Evolutionary conservation across 257 asterid genomes (phyloP).

Genomic region (Jacaranda copaia): DNA sequence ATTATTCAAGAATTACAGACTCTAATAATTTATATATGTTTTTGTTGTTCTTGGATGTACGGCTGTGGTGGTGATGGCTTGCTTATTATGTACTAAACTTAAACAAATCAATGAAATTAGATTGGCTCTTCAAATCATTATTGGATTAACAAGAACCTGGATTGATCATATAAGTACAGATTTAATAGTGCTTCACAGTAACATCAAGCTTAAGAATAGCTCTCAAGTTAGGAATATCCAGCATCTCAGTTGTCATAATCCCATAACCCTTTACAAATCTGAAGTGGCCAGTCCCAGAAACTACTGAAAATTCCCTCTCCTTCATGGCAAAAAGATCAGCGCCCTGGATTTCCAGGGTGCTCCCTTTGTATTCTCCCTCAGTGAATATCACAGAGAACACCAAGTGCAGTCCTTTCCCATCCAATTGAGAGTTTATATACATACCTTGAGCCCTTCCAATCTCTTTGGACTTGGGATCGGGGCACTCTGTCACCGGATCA

Average conservation of each 20-base stretch:
- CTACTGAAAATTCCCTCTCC: constrained; percentile 57
- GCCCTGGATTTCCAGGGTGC: constrained; percentile 60
- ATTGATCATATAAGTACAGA: not conserved
- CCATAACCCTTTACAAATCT: constrained; percentile 59
- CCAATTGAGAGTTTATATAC: constrained; percentile 59
- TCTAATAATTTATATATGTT: not conserved
- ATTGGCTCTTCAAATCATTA: constrained; percentile 28
- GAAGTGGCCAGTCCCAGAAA: constrained; percentile 56
- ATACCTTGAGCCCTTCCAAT: constrained; percentile 65
- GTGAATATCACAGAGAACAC: constrained; percentile 57
- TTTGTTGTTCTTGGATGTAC: too few species aligned
- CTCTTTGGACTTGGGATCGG: constrained; percentile 44
- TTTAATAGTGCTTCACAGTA: constrained; percentile 47
- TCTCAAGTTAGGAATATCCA: constrained; percentile 48
- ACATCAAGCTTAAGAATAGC: constrained; percentile 57
- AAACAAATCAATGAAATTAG: not conserved
- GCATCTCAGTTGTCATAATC: constrained; percentile 53
- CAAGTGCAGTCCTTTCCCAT: constrained; percentile 54
- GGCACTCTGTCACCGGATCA: constrained; percentile 57
- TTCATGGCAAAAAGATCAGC: constrained; percentile 44
- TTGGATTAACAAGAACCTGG: constrained; percentile 11
- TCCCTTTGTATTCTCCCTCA: constrained; percentile 53
- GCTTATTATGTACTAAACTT: too few species aligned
- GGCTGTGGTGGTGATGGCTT: too few species aligned
- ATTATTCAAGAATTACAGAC: not conserved